Percentiles rank a stretch among this genome's conserved stretches.
These are phyloP conservation scores for Suillus variegatus DNA, from an alignment of 768 basidiomycete genomes.

Conservation along the genomic window DNA sequence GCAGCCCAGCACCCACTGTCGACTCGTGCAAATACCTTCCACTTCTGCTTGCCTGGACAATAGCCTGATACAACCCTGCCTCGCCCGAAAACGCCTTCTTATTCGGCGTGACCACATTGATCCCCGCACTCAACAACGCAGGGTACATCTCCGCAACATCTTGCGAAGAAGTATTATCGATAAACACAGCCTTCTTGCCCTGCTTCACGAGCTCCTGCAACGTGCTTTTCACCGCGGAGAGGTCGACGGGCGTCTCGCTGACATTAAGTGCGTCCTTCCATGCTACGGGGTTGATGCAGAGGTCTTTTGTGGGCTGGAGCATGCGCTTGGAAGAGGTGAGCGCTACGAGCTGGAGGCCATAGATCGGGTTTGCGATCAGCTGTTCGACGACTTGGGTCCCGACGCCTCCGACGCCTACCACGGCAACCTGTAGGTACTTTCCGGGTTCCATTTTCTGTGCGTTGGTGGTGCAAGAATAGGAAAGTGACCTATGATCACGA, in stretches of 20 bases:
- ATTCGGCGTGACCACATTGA: slow-evolving; percentile 94
- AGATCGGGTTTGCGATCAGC: slow-evolving; percentile 64
- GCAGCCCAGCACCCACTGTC: slow-evolving; percentile 95
- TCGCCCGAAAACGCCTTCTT: slow-evolving; percentile 93
- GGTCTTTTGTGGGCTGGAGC: slow-evolving; percentile 52
- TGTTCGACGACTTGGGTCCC: slow-evolving; percentile 87
- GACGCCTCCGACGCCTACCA: slow-evolving; percentile 92
- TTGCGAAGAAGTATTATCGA: slow-evolving; percentile 93
- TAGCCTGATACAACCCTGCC: slow-evolving; percentile 64
- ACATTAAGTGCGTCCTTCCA: slow-evolving; percentile 53
- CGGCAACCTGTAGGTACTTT: slow-evolving; percentile 57
- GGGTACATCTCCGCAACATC: slow-evolving; percentile 83
- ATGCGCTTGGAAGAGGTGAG: slow-evolving; percentile 67
- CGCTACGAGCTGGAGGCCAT: slow-evolving; percentile 65
- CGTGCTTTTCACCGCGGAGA: slow-evolving; percentile 40
- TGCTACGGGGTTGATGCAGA: slow-evolving; percentile 36
- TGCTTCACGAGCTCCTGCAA: slow-evolving; percentile 47
- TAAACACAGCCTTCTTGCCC: slow-evolving; percentile 61
- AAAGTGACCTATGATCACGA: not conserved
- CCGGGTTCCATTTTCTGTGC: slow-evolving; percentile 4
- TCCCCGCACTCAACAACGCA: slow-evolving; percentile 69
- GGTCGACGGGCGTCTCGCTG: slow-evolving; percentile 36
- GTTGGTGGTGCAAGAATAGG: not conserved
- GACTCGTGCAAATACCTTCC: slow-evolving; percentile 82
- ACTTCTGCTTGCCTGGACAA: slow-evolving; percentile 57